These are phyloP conservation scores for Euclidium syriacum DNA, from an alignment of 345 rosid species.

Conservation along the genomic window DNA sequence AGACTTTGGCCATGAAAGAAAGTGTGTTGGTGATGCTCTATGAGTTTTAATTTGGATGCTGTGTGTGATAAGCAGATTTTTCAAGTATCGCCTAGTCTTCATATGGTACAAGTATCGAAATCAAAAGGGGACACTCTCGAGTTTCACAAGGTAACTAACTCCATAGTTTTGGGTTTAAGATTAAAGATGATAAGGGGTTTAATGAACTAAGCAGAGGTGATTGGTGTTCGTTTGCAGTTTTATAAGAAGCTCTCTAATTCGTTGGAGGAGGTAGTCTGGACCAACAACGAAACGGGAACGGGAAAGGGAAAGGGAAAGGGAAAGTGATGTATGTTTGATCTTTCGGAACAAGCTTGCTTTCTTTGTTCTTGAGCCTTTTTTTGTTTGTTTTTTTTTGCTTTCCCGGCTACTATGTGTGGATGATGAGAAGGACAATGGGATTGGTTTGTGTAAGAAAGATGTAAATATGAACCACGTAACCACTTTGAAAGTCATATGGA, in stretches of 20 bases:
- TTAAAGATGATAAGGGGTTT: background rate
- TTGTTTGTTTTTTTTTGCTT: background rate
- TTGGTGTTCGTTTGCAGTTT: conserved; percentile 58
- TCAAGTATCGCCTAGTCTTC: conserved; percentile 93
- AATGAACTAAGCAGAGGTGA: background rate
- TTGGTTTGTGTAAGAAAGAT: conserved; percentile 7
- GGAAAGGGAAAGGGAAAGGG: conserved; percentile 47
- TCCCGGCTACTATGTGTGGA: conserved; percentile 3
- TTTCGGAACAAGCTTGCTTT: background rate
- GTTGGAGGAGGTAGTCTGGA: conserved; percentile 92
- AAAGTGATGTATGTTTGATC: conserved; percentile 8
- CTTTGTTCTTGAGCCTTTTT: conserved; percentile 9
- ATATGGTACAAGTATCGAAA: conserved; percentile 91
- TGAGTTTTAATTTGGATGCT: background rate
- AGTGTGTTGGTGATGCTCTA: background rate
- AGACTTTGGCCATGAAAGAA: background rate
- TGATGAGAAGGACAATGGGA: conserved; percentile 4
- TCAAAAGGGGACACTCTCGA: conserved; percentile 97
- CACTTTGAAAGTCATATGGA: background rate
- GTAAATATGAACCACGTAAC: conserved; percentile 8
- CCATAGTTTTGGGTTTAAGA: background rate
- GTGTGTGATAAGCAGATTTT: conserved; percentile 49
- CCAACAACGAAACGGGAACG: conserved; percentile 81
- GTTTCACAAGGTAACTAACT: conserved; percentile 63
- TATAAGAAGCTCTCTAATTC: conserved; percentile 71